Conservation (phyloP, 148 eudicot species). For the Beta vulgaris region DNA sequence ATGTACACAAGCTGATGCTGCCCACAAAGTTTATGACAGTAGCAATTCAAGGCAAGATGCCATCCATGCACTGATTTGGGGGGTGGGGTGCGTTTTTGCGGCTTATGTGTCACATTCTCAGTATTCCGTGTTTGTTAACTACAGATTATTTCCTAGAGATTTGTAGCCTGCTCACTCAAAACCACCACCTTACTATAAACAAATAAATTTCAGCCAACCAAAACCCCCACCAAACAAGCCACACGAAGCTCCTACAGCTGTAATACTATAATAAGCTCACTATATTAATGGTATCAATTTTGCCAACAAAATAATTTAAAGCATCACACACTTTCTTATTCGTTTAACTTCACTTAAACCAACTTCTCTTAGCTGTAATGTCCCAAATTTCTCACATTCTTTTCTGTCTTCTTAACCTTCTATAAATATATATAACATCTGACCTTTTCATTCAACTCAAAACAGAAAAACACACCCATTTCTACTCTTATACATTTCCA, state of each 20-base stretch:
- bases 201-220: background rate
- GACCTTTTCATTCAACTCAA: background rate
- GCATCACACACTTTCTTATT: background rate
- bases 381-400: background rate
- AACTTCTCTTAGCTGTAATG: background rate
- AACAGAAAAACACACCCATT: background rate
- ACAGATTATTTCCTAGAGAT: background rate
- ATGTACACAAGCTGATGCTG: too few relatives aligned
- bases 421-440: background rate
- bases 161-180: background rate
- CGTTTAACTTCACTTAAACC: background rate
- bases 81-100: background rate
- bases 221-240: background rate
- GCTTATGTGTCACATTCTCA: background rate
- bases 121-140: background rate
- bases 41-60: too few relatives aligned
- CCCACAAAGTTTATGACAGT: too few relatives aligned
- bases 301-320: background rate
- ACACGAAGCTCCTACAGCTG: slow-evolving; percentile 1
- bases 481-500: background rate
- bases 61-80: too few relatives aligned
- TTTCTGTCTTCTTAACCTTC: background rate
- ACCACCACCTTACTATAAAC: background rate
- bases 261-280: background rate
- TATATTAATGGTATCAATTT: background rate